Conservation (phyloP, 2,329 filamentous ascomycete genomes). For the Alternaria dauci region DNA sequence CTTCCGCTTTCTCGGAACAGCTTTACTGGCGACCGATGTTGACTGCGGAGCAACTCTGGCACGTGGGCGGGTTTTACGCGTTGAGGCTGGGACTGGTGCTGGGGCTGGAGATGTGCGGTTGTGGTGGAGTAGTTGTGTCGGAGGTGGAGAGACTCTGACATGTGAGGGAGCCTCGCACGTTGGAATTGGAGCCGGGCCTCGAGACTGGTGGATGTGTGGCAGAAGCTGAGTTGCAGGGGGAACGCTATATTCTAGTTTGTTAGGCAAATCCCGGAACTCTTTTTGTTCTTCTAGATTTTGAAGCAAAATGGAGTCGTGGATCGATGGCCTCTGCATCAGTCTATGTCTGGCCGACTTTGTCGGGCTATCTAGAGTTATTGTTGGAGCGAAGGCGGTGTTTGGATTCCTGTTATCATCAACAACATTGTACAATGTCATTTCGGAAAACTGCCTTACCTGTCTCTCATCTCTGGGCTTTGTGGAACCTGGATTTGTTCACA, state of each 20-base stretch:
- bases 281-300: not conserved
- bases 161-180: not conserved
- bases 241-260: not conserved
- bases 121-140: slow-evolving; percentile 9
- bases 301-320: slow-evolving; percentile 25
- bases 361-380: slow-evolving; percentile 10
- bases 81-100: not conserved
- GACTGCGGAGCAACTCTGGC: not conserved
- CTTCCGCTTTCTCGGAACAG: slow-evolving; percentile 14
- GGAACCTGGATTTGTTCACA: slow-evolving; percentile 11
- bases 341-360: slow-evolving; percentile 26
- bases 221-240: slow-evolving; percentile 11
- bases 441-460: slow-evolving; percentile 3
- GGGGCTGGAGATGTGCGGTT: not conserved
- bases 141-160: not conserved
- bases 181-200: not conserved
- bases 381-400: not conserved
- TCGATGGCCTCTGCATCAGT: slow-evolving; percentile 31
- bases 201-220: not conserved
- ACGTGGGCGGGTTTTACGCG: not conserved
- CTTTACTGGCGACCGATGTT: slow-evolving; percentile 13
- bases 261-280: not conserved
- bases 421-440: not conserved
- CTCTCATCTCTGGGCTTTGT: not conserved
- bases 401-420: slow-evolving; percentile 14